A percentile compares a stretch with the other conserved stretches of the same genome.
These are phyloP conservation scores for Eucalyptus curtisii DNA, from an alignment of 345 rosid species.

Conservation along the genomic window DNA sequence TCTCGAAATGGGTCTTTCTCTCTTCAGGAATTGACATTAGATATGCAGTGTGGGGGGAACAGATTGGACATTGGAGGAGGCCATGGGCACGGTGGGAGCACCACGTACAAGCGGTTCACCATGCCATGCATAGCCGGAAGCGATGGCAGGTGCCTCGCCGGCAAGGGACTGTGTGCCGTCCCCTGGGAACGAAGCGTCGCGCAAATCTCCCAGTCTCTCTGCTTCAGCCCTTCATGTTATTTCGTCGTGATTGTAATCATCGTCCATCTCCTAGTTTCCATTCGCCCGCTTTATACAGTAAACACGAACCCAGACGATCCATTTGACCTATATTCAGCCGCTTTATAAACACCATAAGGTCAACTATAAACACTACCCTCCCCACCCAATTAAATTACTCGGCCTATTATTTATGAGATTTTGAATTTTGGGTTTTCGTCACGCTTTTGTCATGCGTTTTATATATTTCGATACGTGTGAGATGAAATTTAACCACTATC, in stretches of 20 bases:
- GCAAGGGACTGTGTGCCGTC: constrained; percentile 76
- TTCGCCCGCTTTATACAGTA: not conserved
- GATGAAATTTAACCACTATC: not conserved
- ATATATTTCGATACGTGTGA: not conserved
- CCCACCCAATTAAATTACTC: not conserved
- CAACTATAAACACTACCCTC: not conserved
- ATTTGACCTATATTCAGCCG: not conserved
- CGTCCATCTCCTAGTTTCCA: not conserved
- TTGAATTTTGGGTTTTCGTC: not conserved
- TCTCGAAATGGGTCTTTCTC: not conserved
- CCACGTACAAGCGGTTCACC: constrained; percentile 51
- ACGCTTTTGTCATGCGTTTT: not conserved
- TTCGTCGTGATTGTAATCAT: not conserved
- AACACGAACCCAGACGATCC: not conserved
- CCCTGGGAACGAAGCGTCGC: constrained; percentile 33
- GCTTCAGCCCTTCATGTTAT: not conserved
- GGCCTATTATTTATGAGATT: not conserved
- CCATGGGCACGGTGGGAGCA: constrained; percentile 41
- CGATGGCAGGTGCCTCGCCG: constrained; percentile 70
- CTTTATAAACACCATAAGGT: not conserved
- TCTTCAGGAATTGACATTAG: not conserved
- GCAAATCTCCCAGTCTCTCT: not conserved
- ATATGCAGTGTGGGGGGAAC: not conserved
- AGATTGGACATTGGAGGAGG: constrained; percentile 26
- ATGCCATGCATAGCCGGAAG: constrained; percentile 54